Percentiles rank a stretch among this genome's conserved stretches.
These are phyloP conservation scores for Lentinula novae-zelandiae DNA, from an alignment of 1,284 basidiomycete species.

Conservation along the genomic window DNA sequence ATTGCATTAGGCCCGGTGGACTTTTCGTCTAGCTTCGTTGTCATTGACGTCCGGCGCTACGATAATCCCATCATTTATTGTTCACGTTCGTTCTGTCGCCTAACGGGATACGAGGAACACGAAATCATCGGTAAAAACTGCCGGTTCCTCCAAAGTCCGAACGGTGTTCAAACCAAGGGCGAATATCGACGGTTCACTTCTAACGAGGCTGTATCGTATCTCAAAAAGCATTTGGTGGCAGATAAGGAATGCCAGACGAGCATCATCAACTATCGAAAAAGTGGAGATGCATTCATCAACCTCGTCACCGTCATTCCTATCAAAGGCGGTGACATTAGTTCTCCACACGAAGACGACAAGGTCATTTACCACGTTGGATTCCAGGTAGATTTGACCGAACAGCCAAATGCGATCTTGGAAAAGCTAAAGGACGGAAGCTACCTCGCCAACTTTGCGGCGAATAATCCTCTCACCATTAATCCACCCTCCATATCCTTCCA, in stretches of 20 bases:
- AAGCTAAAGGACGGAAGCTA: constrained; percentile 77
- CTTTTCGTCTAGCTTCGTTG: constrained; percentile 84
- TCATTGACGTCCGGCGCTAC: constrained; percentile 77
- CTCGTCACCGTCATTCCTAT: constrained; percentile 85
- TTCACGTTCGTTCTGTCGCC: constrained; percentile 70
- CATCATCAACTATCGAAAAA: constrained; percentile 86
- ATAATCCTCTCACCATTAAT: constrained; percentile 9
- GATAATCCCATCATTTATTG: constrained; percentile 90
- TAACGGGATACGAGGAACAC: constrained; percentile 81
- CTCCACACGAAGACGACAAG: constrained; percentile 46
- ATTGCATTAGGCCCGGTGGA: constrained; percentile 89
- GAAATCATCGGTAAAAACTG: constrained; percentile 91
- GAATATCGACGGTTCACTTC: constrained; percentile 66
- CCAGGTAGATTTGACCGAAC: constrained; percentile 85
- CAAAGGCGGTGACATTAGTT: constrained; percentile 54
- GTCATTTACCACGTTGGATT: constrained; percentile 90
- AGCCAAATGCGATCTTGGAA: constrained; percentile 80
- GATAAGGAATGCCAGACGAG: constrained; percentile 87
- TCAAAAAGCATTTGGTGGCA: constrained; percentile 63
- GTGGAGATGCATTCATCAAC: constrained; percentile 85
- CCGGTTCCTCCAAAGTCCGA: constrained; percentile 81
- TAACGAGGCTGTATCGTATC: constrained; percentile 62
- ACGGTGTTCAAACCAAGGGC: constrained; percentile 61
- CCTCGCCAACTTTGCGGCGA: constrained; percentile 44
- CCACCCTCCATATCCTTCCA: background rate